These are phyloP conservation scores for Trichoderma harzianum DNA, from an alignment of 2,329 filamentous ascomycete genomes.

Conservation along the genomic window DNA sequence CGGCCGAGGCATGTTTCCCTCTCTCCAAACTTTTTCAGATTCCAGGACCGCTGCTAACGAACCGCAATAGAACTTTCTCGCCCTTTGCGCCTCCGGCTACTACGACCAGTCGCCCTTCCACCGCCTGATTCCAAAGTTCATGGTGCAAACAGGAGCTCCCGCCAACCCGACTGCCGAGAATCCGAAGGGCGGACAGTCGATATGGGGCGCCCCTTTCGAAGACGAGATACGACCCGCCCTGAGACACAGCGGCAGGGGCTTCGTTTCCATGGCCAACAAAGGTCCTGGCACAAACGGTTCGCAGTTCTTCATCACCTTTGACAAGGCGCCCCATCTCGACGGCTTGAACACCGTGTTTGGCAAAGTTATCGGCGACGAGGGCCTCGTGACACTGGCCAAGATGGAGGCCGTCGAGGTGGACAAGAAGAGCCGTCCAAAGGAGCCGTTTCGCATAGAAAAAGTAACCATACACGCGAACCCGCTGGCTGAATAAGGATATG, in stretches of 20 bases:
- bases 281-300: conserved; percentile 70
- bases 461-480: conserved; percentile 79
- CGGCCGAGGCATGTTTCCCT: conserved; percentile 63
- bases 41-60: neutral
- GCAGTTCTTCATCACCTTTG: conserved; percentile 80
- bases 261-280: conserved; percentile 77
- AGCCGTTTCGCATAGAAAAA: conserved; percentile 62
- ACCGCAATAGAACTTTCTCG: conserved; percentile 70
- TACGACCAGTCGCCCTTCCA: conserved; percentile 76
- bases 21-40: too few species aligned
- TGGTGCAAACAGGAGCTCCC: conserved; percentile 71
- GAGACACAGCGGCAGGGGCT: conserved; percentile 64
- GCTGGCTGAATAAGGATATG: conserved; percentile 53
- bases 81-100: conserved; percentile 75
- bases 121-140: conserved; percentile 76
- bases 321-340: conserved; percentile 75
- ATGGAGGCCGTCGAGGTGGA: conserved; percentile 72
- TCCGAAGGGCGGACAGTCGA: conserved; percentile 67
- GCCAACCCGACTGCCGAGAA: conserved; percentile 53
- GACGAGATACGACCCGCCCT: conserved; percentile 75
- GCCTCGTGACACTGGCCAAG: conserved; percentile 62
- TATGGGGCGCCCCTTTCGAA: conserved; percentile 71
- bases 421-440: conserved; percentile 71
- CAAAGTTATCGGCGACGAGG: conserved; percentile 64
- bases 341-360: conserved; percentile 84